Evolutionary conservation across 1,139 yeast genomes (phyloP).

Genomic region (Pichia sp.): DNA sequence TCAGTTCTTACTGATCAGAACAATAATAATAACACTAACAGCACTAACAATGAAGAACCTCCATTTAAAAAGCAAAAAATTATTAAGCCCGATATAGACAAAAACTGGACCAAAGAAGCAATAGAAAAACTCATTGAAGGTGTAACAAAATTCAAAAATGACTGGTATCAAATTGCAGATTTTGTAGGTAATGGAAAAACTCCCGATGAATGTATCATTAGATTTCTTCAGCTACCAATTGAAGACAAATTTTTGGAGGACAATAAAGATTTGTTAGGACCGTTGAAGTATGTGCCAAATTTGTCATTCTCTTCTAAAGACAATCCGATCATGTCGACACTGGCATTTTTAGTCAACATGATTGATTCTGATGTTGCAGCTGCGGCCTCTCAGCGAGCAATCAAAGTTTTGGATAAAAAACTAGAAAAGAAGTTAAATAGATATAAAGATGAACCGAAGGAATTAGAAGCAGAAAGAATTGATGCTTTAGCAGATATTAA

Average conservation of each 20-base stretch:
- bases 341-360: constrained; percentile 76
- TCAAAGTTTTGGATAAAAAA: constrained; percentile 46
- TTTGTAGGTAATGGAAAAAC: constrained; percentile 55
- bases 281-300: constrained; percentile 76
- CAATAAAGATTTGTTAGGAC: constrained; percentile 45
- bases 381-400: constrained; percentile 67
- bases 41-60: constrained; percentile 3
- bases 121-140: constrained; percentile 52
- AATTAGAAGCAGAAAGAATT: background rate
- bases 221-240: constrained; percentile 73
- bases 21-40: constrained; percentile 6
- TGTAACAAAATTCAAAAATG: constrained; percentile 48
- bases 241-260: constrained; percentile 63
- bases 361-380: constrained; percentile 85
- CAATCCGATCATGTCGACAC: constrained; percentile 87
- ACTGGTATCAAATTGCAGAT: constrained; percentile 71
- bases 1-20: constrained; percentile 29
- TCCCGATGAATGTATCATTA: constrained; percentile 73
- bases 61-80: constrained; percentile 36
- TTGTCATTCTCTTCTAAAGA: constrained; percentile 80
- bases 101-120: constrained; percentile 62
- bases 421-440: constrained; percentile 32
- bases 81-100: constrained; percentile 29
- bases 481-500: constrained; percentile 22
- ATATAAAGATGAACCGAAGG: constrained; percentile 13